Conservation (phyloP, 345 rosid species). For the Eucalyptus paniculata region DNA sequence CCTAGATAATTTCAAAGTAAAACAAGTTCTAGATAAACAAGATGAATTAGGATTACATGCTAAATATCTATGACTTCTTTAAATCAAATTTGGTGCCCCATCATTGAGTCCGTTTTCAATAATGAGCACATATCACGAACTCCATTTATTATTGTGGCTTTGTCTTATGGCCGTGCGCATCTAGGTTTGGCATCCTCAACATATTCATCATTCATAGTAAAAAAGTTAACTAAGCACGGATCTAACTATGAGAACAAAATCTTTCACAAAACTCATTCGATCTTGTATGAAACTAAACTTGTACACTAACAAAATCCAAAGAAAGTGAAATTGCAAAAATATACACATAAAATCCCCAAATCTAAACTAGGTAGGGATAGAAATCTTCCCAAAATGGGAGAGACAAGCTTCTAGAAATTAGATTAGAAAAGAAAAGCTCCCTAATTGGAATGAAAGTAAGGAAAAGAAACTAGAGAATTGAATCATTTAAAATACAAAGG, state of each 20-base stretch:
- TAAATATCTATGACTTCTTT: no score
- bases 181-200: background rate
- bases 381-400: background rate
- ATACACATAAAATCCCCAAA: background rate
- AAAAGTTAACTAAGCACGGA: no score
- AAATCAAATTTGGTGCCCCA: no score
- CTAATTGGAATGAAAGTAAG: background rate
- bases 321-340: background rate
- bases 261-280: rapidly evolving
- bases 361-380: background rate
- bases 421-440: background rate
- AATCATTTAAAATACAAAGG: background rate
- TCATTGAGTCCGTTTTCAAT: rapidly evolving
- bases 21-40: no score
- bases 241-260: rapidly evolving
- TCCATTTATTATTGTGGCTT: background rate
- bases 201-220: no score
- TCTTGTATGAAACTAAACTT: background rate
- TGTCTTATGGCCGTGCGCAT: rapidly evolving
- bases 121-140: background rate
- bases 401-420: background rate
- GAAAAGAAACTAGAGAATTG: rapidly evolving
- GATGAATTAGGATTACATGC: no score
- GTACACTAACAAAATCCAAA: background rate
- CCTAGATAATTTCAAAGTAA: no score